A percentile compares a stretch with the other conserved stretches of the same genome.
phyloP scores from a whole-genome alignment of 2,329 filamentous ascomycete genomes.

The Coniella lustricola region DNA sequence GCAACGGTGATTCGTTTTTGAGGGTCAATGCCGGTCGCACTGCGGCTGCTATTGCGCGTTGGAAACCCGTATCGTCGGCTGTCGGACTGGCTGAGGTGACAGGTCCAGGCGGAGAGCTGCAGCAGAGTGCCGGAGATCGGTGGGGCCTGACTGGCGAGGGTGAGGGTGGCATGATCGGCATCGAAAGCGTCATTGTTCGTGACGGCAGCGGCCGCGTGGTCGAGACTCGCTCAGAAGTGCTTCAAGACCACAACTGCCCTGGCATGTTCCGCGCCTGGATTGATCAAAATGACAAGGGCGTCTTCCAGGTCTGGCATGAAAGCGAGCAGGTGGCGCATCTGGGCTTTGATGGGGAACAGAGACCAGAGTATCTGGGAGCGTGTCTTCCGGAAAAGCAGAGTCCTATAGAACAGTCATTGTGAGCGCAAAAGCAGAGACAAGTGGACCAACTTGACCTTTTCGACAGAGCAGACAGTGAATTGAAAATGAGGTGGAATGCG shows the following conservation, averaged over 20 bases:
- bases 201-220: slow-evolving; percentile 37
- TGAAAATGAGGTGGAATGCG: background rate
- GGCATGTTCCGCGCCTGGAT: slow-evolving; percentile 83
- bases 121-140: slow-evolving; percentile 64
- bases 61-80: slow-evolving; percentile 43
- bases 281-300: slow-evolving; percentile 50
- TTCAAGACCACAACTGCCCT: slow-evolving; percentile 77
- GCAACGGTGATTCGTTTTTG: slow-evolving; percentile 84
- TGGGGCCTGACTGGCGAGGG: slow-evolving; percentile 73
- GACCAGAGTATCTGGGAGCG: background rate
- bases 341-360: slow-evolving; percentile 4
- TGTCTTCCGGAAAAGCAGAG: background rate
- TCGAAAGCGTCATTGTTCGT: slow-evolving; percentile 50
- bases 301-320: slow-evolving; percentile 50
- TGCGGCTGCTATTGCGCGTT: slow-evolving; percentile 65
- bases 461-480: background rate
- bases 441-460: background rate
- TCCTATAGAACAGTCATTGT: slow-evolving; percentile 1
- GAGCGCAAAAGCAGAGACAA: background rate
- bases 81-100: slow-evolving; percentile 57
- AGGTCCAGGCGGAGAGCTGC: slow-evolving; percentile 65
- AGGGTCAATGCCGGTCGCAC: slow-evolving; percentile 65
- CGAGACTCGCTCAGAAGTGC: slow-evolving; percentile 42
- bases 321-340: slow-evolving; percentile 1
- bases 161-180: slow-evolving; percentile 78